Conservation (phyloP, 2,329 filamentous ascomycete genomes). For the Trichocomaceae sp. region DNA sequence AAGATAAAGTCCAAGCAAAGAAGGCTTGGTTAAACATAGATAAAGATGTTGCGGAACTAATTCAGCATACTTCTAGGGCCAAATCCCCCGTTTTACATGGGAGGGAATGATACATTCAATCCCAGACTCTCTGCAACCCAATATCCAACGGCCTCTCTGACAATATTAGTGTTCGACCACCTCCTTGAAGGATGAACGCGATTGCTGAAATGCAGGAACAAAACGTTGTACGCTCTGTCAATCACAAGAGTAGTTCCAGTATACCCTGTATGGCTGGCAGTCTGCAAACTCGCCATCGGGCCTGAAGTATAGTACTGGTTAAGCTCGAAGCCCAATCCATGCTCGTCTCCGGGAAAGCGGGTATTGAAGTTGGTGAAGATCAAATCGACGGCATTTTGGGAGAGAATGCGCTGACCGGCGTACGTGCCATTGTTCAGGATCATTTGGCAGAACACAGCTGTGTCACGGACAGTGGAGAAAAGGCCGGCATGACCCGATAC, state of each 20-base stretch:
- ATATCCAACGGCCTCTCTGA: conserved; percentile 20
- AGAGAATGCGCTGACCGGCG: conserved; percentile 23
- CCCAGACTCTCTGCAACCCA: conserved; percentile 20
- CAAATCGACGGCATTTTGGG: conserved; percentile 23
- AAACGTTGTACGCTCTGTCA: conserved; percentile 20
- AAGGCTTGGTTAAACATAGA: no score
- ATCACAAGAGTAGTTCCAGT: conserved; percentile 24
- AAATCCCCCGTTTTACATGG: neutral
- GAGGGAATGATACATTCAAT: conserved; percentile 18
- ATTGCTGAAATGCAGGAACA: conserved; percentile 22
- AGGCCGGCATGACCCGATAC: conserved; percentile 33
- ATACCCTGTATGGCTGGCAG: conserved; percentile 23
- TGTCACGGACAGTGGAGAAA: conserved; percentile 29
- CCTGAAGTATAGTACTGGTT: conserved; percentile 29
- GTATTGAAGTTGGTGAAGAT: conserved; percentile 31
- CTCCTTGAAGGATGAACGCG: conserved; percentile 21
- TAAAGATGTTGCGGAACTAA: no score
- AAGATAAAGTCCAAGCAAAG: no score
- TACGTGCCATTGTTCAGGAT: conserved; percentile 35
- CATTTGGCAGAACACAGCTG: conserved; percentile 31
- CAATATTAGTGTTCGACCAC: conserved; percentile 20
- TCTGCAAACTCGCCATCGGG: conserved; percentile 21
- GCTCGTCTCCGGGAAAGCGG: conserved; percentile 21
- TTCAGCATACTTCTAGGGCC: neutral
- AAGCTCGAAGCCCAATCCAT: conserved; percentile 28